These are phyloP conservation scores for Phalaenopsis equestris DNA, from an alignment of 106 monocot genomes.

Conservation along the genomic window DNA sequence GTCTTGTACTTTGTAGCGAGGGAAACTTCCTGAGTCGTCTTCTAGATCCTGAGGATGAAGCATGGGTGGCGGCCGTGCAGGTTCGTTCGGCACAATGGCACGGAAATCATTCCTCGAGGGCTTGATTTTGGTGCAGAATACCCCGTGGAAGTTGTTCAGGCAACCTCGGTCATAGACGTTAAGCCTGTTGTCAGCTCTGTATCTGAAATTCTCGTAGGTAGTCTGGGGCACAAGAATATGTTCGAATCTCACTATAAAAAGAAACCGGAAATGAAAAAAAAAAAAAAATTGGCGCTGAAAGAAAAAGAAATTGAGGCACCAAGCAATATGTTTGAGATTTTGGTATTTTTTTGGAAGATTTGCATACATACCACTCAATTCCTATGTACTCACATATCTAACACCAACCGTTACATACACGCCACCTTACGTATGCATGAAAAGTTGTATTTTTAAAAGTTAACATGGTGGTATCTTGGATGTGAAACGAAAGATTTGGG, in stretches of 20 bases:
- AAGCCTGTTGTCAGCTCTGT: conserved; percentile 57
- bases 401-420: too few relatives aligned
- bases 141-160: conserved; percentile 57
- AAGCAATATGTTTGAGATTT: neutral
- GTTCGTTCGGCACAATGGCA: conserved; percentile 40
- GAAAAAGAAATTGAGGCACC: neutral
- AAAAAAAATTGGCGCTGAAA: neutral
- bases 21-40: conserved; percentile 35
- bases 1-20: conserved; percentile 80
- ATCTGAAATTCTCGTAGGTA: conserved; percentile 91
- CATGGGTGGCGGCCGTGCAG: conserved; percentile 11
- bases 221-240: conserved; percentile 41
- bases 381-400: too few relatives aligned
- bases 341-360: neutral
- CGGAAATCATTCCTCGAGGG: conserved; percentile 67
- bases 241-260: neutral
- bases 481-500: too few relatives aligned
- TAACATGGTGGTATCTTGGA: too few relatives aligned
- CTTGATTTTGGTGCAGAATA: conserved; percentile 59
- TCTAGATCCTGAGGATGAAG: conserved; percentile 22
- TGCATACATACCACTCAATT: too few relatives aligned
- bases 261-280: neutral
- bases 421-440: neutral
- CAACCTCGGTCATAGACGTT: conserved; percentile 69
- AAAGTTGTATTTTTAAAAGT: neutral